Evolutionary conservation across 768 basidiomycete species (phyloP).

Genomic region (Tulasnella calospora): DNA sequence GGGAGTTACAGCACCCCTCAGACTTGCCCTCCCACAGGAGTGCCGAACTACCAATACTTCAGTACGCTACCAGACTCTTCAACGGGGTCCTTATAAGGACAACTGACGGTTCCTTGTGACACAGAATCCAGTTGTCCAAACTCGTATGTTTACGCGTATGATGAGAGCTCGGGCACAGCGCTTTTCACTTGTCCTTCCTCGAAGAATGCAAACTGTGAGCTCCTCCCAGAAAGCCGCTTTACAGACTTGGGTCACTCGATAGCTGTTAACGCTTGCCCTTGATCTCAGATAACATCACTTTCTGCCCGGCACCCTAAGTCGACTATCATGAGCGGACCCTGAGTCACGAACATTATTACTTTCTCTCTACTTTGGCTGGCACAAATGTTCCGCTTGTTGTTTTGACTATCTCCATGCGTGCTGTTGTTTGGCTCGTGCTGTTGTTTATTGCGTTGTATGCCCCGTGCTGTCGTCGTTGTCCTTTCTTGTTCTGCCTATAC

Average conservation of each 20-base stretch:
- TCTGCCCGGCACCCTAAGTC: conserved; percentile 14
- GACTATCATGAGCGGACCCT: too few relatives aligned
- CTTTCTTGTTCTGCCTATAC: too few relatives aligned
- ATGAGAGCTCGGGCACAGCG: conserved; percentile 29
- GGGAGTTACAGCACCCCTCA: conserved; percentile 24
- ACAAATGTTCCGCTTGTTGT: too few relatives aligned
- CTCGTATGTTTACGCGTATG: conserved; percentile 29
- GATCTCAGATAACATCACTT: conserved; percentile 25
- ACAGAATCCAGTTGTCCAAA: conserved; percentile 25
- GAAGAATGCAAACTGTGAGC: conserved; percentile 24
- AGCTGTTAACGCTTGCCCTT: neutral
- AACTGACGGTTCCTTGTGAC: neutral
- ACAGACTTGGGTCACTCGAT: neutral
- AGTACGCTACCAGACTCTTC: conserved; percentile 11
- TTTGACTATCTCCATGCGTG: too few relatives aligned
- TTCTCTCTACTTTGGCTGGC: too few relatives aligned
- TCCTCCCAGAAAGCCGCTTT: too few relatives aligned
- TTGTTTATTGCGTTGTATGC: too few relatives aligned
- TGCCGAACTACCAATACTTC: conserved; percentile 29
- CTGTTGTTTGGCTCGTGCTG: too few relatives aligned
- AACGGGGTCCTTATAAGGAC: neutral
- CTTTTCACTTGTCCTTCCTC: conserved; percentile 22
- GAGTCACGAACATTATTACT: too few relatives aligned
- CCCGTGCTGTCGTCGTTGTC: too few relatives aligned
- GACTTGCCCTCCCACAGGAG: conserved; percentile 28